Base-by-base conservation (phyloP, 306 rosid species). In the Styphnolobium japonicum region DNA sequence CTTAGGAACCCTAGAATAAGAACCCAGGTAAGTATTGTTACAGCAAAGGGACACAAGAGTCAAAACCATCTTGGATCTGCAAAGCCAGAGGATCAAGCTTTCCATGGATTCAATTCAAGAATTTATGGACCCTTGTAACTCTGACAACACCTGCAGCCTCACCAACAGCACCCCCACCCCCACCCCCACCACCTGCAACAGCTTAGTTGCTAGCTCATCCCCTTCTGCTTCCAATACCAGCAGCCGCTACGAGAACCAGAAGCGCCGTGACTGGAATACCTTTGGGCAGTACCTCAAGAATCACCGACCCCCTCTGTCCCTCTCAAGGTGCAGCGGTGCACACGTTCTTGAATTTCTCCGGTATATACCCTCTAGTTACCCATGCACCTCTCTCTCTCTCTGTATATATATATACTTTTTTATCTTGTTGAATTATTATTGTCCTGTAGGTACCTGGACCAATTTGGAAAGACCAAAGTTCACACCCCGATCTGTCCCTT, bases 181-280 rank as follows among this genome's bases (percentile, higher is more conserved):
- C 62, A 60, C 43, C 18, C 73, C 19, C 51, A 80, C 48, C 46
- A 73, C 2, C 57, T 33, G 14, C 80, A 82, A 10, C 76, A 39
- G 52, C 74, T 45, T 85, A 27, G 73, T 18, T 4, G 53, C 83
- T 4, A 31, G 81, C 1, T 84, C 87, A 0, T 81, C 97, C 10
- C 84, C 95, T 2, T 68, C 91, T 6, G 77, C 75, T 4, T 64
- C 87, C 51, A 21, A 73, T 15, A 68, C 77, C 21, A 90, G 89
- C 60, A 92, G 97, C 87, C 97, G 99, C 37, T 96, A 96, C 27
- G 99, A 96, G 83, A 96, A 96, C 81, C 99, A 96, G 45, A 96
- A 96, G 81, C 93, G 99, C 60, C 86, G 99, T 5, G 99, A 96
- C 88, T 96, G 98, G 99, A 93, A 96, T 88, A 93, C 99, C 73